Evolutionary conservation across 164 flowering plant species (phyloP).

Genomic region (Houttuynia cordata): DNA sequence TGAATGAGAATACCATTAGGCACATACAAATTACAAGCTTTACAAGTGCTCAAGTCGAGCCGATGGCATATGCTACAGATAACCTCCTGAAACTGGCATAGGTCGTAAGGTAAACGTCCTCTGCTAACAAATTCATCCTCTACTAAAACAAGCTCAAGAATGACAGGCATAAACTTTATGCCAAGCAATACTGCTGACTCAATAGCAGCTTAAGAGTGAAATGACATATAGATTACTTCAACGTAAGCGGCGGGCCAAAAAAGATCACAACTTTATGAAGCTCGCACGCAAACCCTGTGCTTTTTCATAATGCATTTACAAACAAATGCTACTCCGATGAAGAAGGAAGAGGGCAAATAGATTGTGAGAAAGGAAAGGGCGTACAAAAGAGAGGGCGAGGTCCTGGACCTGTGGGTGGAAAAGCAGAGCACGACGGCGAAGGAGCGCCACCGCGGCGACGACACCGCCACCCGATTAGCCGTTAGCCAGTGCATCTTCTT

Average conservation of each 20-base stretch:
- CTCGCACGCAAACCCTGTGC: too few relatives aligned
- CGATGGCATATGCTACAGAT: neutral
- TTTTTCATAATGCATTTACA: too few relatives aligned
- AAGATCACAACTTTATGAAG: neutral
- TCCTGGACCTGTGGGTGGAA: conserved; percentile 15
- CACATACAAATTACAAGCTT: neutral
- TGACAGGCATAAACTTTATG: neutral
- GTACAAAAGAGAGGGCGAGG: conserved; percentile 18
- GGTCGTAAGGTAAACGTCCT: neutral
- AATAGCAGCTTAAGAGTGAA: neutral
- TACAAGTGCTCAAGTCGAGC: neutral
- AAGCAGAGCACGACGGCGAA: conserved; percentile 29
- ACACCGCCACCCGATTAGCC: conserved; percentile 30
- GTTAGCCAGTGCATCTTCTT: conserved; percentile 42
- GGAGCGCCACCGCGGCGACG: conserved; percentile 42
- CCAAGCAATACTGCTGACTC: neutral
- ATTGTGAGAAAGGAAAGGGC: neutral
- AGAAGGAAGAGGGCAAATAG: conserved; percentile 6
- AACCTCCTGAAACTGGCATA: neutral
- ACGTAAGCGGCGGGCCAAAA: neutral
- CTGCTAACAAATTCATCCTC: too few relatives aligned
- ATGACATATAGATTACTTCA: neutral
- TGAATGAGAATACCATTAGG: neutral
- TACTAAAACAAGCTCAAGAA: too few relatives aligned
- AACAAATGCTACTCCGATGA: neutral